A percentile compares a stretch with the other conserved stretches of the same genome.
Conservation (phyloP, 129 eudicot species). For the Helianthus tuberosus region DNA sequence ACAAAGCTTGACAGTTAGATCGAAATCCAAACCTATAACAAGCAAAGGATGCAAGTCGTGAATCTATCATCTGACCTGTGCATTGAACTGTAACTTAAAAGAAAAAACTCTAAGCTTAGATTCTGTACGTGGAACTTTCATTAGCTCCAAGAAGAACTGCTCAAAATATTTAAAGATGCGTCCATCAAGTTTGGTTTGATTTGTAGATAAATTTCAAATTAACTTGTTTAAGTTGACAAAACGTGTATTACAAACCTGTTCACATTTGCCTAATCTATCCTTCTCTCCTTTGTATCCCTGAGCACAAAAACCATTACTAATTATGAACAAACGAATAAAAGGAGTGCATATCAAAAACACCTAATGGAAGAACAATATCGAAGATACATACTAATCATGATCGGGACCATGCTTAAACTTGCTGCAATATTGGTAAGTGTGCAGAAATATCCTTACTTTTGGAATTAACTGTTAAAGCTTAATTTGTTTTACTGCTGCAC, state of each 20-base stretch:
- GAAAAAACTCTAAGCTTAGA: slow-evolving; percentile 86
- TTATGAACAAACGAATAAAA: neutral
- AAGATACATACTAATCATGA: neutral
- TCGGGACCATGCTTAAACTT: no score
- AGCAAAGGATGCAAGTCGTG: neutral
- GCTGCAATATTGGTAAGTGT: no score
- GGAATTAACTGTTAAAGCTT: no score
- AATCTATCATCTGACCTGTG: slow-evolving; percentile 54
- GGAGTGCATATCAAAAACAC: neutral
- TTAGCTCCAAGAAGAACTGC: slow-evolving; percentile 84
- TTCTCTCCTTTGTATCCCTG: slow-evolving; percentile 85
- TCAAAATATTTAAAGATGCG: slow-evolving; percentile 13
- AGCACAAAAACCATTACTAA: slow-evolving; percentile 25
- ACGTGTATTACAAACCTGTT: slow-evolving; percentile 56
- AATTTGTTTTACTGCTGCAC: no score
- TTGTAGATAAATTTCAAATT: neutral
- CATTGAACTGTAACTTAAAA: slow-evolving; percentile 72
- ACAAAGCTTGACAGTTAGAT: slow-evolving; percentile 19
- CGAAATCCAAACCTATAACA: neutral
- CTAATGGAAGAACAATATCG: neutral
- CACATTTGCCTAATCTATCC: slow-evolving; percentile 83
- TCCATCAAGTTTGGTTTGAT: neutral
- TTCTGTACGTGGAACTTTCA: slow-evolving; percentile 87
- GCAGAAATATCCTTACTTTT: no score
- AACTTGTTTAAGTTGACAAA: neutral